Conservation (phyloP, 75 land plant species). For the Pinus tabuliformis region DNA sequence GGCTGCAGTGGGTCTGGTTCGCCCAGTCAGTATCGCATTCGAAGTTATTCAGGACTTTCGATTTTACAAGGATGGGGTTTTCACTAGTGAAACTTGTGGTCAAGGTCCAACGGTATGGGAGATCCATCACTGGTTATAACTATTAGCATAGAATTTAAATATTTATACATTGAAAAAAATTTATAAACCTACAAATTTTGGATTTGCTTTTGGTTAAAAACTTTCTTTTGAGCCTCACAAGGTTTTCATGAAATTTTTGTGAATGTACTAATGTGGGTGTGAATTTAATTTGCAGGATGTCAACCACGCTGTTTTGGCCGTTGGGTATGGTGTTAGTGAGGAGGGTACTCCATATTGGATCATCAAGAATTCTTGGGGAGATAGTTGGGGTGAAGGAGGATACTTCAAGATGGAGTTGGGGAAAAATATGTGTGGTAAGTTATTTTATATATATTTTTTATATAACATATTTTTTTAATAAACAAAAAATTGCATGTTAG, state of each 20-base stretch:
- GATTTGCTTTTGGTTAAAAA: too few species aligned
- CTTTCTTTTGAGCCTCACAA: too few species aligned
- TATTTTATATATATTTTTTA: background rate
- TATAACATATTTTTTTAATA: too few species aligned
- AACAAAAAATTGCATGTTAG: too few species aligned
- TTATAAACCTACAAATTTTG: too few species aligned
- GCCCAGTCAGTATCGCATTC: slow-evolving; percentile 98
- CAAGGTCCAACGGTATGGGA: slow-evolving; percentile 58
- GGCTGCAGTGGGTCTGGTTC: slow-evolving; percentile 82
- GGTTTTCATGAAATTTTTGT: background rate
- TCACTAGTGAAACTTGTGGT: slow-evolving; percentile 64
- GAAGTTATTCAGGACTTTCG: slow-evolving; percentile 68
- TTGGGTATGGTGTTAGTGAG: slow-evolving; percentile 23
- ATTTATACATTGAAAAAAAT: too few species aligned
- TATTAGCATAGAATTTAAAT: too few species aligned
- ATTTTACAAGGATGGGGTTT: slow-evolving; percentile 81
- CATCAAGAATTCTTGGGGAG: slow-evolving; percentile 42
- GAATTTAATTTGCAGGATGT: slow-evolving; percentile 61
- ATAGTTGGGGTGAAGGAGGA: slow-evolving; percentile 25
- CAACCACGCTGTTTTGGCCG: slow-evolving; percentile 35
- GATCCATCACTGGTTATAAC: background rate
- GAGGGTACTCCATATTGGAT: slow-evolving; percentile 24
- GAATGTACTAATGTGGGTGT: background rate
- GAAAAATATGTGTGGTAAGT: slow-evolving; percentile 99
- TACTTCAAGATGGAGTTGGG: slow-evolving; percentile 27